Evolutionary conservation across 208 protist species (phyloP).

Genomic region (Trichomonas vaginalis): DNA sequence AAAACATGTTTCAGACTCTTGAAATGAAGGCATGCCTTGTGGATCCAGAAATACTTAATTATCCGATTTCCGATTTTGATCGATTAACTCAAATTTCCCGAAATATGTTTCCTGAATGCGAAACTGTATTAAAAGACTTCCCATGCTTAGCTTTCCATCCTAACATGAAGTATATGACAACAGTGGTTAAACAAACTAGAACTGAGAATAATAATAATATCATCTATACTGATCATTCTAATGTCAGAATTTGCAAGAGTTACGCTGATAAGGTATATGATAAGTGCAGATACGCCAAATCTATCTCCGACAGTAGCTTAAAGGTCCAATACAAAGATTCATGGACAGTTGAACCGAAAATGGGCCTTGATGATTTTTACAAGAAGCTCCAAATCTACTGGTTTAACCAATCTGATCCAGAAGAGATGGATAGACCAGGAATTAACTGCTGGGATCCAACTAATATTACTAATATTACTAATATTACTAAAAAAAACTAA

Average conservation of each 20-base stretch:
- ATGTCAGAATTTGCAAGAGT: not conserved
- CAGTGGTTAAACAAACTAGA: not conserved
- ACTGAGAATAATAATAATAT: not conserved
- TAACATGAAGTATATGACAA: not conserved
- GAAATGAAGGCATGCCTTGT: too few relatives aligned
- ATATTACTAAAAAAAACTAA: too few relatives aligned
- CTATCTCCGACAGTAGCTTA: not conserved
- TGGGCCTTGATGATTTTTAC: not conserved
- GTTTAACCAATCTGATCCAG: not conserved
- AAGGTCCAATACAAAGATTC: not conserved
- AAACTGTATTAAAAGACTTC: not conserved
- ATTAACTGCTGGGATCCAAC: not conserved
- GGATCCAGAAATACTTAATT: too few relatives aligned
- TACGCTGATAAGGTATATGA: not conserved
- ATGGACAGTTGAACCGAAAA: not conserved
- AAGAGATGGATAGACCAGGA: not conserved
- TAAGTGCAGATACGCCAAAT: not conserved
- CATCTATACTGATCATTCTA: not conserved
- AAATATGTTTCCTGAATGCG: not conserved
- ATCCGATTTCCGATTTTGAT: too few relatives aligned
- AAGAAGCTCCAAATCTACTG: not conserved
- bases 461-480: too few relatives aligned
- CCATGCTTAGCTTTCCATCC: not conserved
- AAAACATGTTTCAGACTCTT: too few relatives aligned
- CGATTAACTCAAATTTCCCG: too few relatives aligned